Base-by-base conservation (phyloP, 2,329 filamentous ascomycete genomes). In the Fusarium sp. region DNA sequence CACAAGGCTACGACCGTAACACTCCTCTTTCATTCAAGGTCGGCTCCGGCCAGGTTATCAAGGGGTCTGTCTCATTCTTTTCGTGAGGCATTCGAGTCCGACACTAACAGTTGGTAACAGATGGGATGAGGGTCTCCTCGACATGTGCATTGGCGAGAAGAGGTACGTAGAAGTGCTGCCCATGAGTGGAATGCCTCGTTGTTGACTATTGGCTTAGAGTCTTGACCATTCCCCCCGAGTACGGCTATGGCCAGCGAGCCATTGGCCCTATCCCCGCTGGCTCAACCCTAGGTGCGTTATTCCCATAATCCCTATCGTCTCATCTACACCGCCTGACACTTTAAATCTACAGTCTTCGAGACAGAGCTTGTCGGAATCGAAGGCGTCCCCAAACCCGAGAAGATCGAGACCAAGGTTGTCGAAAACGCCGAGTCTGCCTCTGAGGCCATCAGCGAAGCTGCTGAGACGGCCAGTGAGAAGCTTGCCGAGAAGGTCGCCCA, bases 101-200 rank as follows among this genome's bases (percentile, higher is more conserved):
- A 67, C 32, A 46, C 62, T 70, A 40, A 74, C 58, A 55, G 34
- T 49, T 40, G 19, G 26, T 36, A 46, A 44, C 61, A 91, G 89
- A 73, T 97, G 93, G 94, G 94, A 98, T 71, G 79, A 96, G 74
- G 94, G 94, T 45, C 84, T 98, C 35, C 71, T 95, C 50, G 91
- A 91, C 73, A 97, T 98, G 93, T 98, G 95, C 79, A 90, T 96
- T 70, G 94, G 95, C 62, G 94, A 98, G 83, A 94, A 93, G 83
- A 86, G 85, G 83, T 81, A 70, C 78, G 77, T 69, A 32, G 43
- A 56, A 12, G 39, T 51, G 39, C 46, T 40, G n/a, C 28, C 25
- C 28, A 53, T 28, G 35, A 35, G 42, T 19, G 26, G 28, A 9
- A 40, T 48, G 36, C 15, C 10, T 34, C 15, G 32, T 56, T 61